Base-by-base conservation (phyloP, 352 stramenopile genomes). In the Phytopythium sindhum region DNA sequence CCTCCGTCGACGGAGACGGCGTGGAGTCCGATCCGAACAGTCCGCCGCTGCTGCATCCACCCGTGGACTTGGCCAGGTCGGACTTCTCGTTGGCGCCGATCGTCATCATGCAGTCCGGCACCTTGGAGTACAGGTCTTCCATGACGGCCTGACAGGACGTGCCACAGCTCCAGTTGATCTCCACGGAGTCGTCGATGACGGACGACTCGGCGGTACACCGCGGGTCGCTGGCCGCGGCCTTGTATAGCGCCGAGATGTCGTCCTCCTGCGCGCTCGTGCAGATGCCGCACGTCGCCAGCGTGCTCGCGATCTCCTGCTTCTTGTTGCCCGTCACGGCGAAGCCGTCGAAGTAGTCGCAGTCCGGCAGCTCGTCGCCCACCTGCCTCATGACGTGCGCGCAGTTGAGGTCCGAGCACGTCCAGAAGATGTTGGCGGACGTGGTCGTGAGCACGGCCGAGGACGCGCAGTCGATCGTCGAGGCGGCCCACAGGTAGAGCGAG, bases 101-200 rank as follows among this genome's bases (percentile, higher is more conserved):
- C 51, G 35, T 57, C 51, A 57, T 44, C 19, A 39, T 57, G 51
- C 51, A 57, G 51, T 57, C 51, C 8, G 31, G 51, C 29, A 57
- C 31, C 51, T 57, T 57, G 51, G 19, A 2, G 14, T 19, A 19
- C 19, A 57, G 51, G 17, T 44, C 51, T 21, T 44, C 51, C 51
- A 57, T 57, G 17, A 57, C 51, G 29, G 51, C 51, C 51, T 57
- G 51, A 19, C 51, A 57, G 9, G 17, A 12, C 29, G 29, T 29
- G 51, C 28, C 28, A 21, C 51, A 57, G 29, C 4, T 44, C 51
- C 51, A 57, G 31, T 57, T 39, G 29, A 57, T 57, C 28, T 29
- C 6, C 15, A 57, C 51, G 5, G 12, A n/a, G 51, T 57, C 51
- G 28, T 35, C 17, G 19, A 44, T 39, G 51, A 39, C 28, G 31